phyloP scores from a whole-genome alignment of 2,329 filamentous ascomycete genomes.

The Aspergillus sergii region DNA sequence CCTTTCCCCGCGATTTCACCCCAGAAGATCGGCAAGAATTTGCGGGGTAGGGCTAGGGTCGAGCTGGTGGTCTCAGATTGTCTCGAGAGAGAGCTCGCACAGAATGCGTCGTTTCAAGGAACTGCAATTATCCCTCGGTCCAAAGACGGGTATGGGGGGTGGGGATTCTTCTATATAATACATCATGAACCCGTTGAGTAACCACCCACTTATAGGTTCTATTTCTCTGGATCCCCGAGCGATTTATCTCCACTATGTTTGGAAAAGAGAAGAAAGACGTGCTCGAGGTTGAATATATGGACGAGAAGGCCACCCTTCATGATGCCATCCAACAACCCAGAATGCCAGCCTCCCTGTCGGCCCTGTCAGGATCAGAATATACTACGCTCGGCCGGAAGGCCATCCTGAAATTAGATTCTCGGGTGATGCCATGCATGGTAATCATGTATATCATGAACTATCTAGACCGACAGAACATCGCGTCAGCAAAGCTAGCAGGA shows the following conservation, averaged over 20 bases:
- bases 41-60: background rate
- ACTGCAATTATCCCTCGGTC: background rate
- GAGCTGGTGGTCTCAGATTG: too few species aligned
- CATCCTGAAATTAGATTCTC: background rate
- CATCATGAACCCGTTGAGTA: too few species aligned
- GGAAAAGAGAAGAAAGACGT: background rate
- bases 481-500: slow-evolving; percentile 43
- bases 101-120: too few species aligned
- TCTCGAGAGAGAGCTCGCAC: fast-evolving
- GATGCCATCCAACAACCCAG: background rate
- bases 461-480: slow-evolving; percentile 46
- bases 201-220: background rate
- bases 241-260: background rate
- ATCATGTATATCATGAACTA: slow-evolving; percentile 39
- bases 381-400: background rate
- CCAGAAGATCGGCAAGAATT: background rate
- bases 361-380: background rate
- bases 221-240: background rate
- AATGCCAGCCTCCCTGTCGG: background rate
- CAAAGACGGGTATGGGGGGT: too few species aligned
- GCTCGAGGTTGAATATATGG: background rate
- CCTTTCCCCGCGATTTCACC: background rate
- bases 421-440: slow-evolving; percentile 16
- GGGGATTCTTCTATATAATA: too few species aligned
- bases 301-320: background rate